Evolutionary conservation across 192 early-diverging fungal genomes (phyloP).

Genomic region (Coemansia sp.): DNA sequence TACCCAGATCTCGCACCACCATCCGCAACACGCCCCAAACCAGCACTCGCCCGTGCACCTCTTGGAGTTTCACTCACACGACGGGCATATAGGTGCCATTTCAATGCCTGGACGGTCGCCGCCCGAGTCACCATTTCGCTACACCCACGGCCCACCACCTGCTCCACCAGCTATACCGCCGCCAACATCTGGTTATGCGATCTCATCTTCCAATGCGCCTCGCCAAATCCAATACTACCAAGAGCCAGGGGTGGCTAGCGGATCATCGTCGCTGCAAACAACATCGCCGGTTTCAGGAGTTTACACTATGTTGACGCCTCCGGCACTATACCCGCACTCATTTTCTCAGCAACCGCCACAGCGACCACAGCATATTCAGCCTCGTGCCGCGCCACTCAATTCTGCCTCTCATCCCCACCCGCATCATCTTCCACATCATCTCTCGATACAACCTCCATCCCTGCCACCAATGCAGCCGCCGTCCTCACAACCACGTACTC

Average conservation of each 20-base stretch:
- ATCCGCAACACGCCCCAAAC: not conserved
- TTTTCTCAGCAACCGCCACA: conserved; percentile 32
- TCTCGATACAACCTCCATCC: conserved; percentile 5
- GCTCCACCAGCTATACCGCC: conserved; percentile 39
- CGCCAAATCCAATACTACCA: conserved; percentile 21
- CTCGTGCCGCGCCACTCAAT: conserved; percentile 11
- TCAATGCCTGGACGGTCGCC: conserved; percentile 33
- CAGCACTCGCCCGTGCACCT: conserved; percentile 7
- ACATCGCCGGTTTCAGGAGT: conserved; percentile 16
- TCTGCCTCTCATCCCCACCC: conserved; percentile 14
- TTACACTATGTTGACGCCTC: conserved; percentile 38
- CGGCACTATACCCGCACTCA: conserved; percentile 38
- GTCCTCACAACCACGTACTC: conserved; percentile 12
- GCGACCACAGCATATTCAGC: not conserved
- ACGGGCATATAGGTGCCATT: conserved; percentile 16
- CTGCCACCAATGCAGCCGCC: conserved; percentile 9
- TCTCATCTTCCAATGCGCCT: conserved; percentile 14
- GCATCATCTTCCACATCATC: conserved; percentile 14
- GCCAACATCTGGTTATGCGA: conserved; percentile 10
- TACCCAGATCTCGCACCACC: conserved; percentile 9
- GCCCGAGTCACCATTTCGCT: conserved; percentile 47
- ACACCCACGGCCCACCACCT: conserved; percentile 42
- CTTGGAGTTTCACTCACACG: conserved; percentile 7
- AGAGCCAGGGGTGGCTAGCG: conserved; percentile 8
- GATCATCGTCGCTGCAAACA: conserved; percentile 14